Evolutionary conservation across 257 asterid genomes (phyloP), one percentile per base, ranked within the genome.

Genomic region (Primulina eburnea): DNA sequence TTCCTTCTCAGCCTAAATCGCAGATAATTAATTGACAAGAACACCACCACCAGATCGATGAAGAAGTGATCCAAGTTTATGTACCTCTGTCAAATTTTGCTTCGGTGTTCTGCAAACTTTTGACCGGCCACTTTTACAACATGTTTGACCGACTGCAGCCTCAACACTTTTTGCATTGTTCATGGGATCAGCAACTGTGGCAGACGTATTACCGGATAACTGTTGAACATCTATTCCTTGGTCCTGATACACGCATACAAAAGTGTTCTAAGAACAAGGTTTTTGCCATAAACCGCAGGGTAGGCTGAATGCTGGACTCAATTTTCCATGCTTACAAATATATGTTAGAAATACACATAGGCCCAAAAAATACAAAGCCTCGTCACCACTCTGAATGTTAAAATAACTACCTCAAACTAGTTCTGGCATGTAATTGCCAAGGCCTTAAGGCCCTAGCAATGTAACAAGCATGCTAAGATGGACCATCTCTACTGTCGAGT

Each of bases 1-100:
- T 80, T 89, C 91, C 73, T 73, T 87, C 75, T 90, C 96, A 43
- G 79, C 90, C 99, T 89, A 75, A 68, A 65, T 59, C 21, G 72
- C 32, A 28, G 24, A 67, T 56, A 26, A 57, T 30, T 28, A 38
- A 56, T 52, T 28, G 58, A 60, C 14, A 26, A 35, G 14, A 11
- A 38, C 37, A 9, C 16, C 5, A 35, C 4, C 59, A 40, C 33
- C 2, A 74, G 33, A 59, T 40, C 26, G 30, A 43, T n/a, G 50
- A 71, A 20, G 28, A 18, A 43, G 9, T 20, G 37, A 65, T 21
- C 35, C 20, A 73, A 60, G 60, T 35, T 56, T 24, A 69, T 47
- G 34, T 75, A 87, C 95, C 96, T 85, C 86, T 0, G 85, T 76
- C 63, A 83, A 68, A 68, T 66, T 82, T 24, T 69, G 81, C 79